A percentile compares a stretch with the other conserved stretches of the same genome.
Evolutionary conservation across 2,329 filamentous ascomycete species (phyloP).

Genomic region (Cercospora canescens): DNA sequence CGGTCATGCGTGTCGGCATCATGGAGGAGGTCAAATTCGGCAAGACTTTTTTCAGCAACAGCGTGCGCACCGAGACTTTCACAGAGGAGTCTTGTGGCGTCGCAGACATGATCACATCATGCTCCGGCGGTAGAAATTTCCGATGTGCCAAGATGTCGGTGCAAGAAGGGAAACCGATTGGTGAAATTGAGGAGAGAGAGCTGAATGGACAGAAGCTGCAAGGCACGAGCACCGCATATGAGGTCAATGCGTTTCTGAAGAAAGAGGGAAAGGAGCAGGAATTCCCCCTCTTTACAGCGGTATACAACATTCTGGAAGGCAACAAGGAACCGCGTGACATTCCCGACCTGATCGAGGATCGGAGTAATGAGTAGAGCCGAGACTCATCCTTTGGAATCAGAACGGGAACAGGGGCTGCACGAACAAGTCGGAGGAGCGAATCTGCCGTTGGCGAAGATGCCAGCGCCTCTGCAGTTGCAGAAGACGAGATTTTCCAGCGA

Average conservation of each 20-base stretch:
- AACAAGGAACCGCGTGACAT: slow-evolving; percentile 78
- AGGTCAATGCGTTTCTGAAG: slow-evolving; percentile 88
- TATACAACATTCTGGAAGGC: slow-evolving; percentile 77
- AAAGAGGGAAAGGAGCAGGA: slow-evolving; percentile 73
- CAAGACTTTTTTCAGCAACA: slow-evolving; percentile 85
- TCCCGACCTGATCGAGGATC: slow-evolving; percentile 58
- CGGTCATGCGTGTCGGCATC: slow-evolving; percentile 93
- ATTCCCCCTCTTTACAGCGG: slow-evolving; percentile 90
- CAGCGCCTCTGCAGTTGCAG: background rate
- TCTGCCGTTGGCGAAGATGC: background rate
- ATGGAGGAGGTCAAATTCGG: slow-evolving; percentile 97
- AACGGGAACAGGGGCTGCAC: background rate
- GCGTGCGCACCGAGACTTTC: slow-evolving; percentile 79
- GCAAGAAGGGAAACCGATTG: slow-evolving; percentile 74
- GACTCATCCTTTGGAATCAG: background rate
- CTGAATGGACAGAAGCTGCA: slow-evolving; percentile 97
- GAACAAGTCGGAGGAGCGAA: background rate
- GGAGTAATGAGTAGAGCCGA: slow-evolving; percentile 14
- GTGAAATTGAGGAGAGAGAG: slow-evolving; percentile 84
- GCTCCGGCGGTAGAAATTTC: slow-evolving; percentile 89
- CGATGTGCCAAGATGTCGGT: slow-evolving; percentile 88
- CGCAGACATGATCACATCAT: slow-evolving; percentile 92
- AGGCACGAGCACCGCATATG: slow-evolving; percentile 85
- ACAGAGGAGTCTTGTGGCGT: slow-evolving; percentile 97
- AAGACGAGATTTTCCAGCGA: slow-evolving; percentile 8